Percentiles rank a stretch among this genome's conserved stretches.
Conservation (phyloP, 1,284 basidiomycete species). For the Malassezia yamatoensis region DNA sequence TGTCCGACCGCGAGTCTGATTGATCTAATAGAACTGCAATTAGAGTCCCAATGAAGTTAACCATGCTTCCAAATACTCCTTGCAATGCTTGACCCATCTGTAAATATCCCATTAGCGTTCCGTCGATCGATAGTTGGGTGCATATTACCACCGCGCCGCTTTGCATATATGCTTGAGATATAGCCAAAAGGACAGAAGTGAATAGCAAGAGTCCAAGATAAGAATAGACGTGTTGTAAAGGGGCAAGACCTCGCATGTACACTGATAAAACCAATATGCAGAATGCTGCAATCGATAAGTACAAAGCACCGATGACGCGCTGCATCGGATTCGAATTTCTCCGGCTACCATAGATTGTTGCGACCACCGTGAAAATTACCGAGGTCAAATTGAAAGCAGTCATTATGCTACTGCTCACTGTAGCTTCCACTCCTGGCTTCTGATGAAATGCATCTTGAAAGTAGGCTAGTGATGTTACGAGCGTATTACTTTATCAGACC, state of each 20-base stretch:
- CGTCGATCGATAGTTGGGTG: constrained; percentile 16
- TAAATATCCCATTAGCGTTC: constrained; percentile 19
- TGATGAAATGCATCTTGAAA: constrained; percentile 16
- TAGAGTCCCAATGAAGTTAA: constrained; percentile 18
- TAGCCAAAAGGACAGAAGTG: constrained; percentile 12
- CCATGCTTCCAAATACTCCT: constrained; percentile 18
- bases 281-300: background rate
- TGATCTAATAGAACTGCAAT: background rate
- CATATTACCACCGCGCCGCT: constrained; percentile 24
- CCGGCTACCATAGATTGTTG: background rate
- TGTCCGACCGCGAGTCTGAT: background rate
- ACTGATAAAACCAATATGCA: background rate
- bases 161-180: constrained; percentile 20
- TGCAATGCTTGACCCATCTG: constrained; percentile 26
- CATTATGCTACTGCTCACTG: constrained; percentile 24
- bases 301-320: background rate
- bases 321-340: background rate
- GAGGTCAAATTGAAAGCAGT: constrained; percentile 18
- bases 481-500: constrained; percentile 19
- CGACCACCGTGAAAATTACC: constrained; percentile 20
- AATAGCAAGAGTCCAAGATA: constrained; percentile 17
- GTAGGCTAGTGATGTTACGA: constrained; percentile 31
- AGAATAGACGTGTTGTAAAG: background rate
- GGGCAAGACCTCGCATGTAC: background rate
- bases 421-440: background rate